phyloP scores from a whole-genome alignment of 2,329 filamentous ascomycete genomes.

The Botrytis sinoallii region DNA sequence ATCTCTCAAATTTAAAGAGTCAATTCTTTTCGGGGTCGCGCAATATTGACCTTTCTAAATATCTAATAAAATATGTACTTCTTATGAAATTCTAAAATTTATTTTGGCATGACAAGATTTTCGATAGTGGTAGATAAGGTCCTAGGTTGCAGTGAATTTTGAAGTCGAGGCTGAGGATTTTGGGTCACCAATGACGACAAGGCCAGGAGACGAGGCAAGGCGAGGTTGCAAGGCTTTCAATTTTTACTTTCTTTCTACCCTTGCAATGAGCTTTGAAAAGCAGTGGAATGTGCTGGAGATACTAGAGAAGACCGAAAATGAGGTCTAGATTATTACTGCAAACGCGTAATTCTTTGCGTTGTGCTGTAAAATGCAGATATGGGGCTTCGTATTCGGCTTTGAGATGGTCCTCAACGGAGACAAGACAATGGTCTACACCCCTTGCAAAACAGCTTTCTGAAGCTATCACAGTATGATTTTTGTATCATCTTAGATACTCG shows the following conservation, averaged over 20 bases:
- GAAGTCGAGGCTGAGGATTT: constrained; percentile 16
- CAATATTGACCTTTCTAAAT: not conserved
- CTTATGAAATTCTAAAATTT: not conserved
- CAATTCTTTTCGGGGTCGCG: not conserved
- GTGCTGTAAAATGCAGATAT: constrained; percentile 26
- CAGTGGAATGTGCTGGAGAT: constrained; percentile 23
- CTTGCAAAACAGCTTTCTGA: constrained; percentile 82
- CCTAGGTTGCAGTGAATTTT: not conserved
- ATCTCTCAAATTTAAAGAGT: not conserved
- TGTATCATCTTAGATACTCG: not conserved
- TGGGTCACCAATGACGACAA: constrained; percentile 16
- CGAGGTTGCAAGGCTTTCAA: constrained; percentile 17
- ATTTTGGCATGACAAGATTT: not conserved
- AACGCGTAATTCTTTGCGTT: constrained; percentile 30
- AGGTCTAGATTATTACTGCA: constrained; percentile 32
- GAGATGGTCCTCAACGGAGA: constrained; percentile 36
- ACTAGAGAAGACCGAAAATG: constrained; percentile 26
- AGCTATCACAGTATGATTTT: constrained; percentile 69
- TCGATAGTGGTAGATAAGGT: not conserved
- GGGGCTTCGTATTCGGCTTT: constrained; percentile 22
- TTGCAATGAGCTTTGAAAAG: not conserved
- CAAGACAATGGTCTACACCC: constrained; percentile 78
- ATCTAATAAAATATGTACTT: not conserved
- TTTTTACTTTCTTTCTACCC: constrained; percentile 17
- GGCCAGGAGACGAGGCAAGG: constrained; percentile 9